Evolutionary conservation across 2,329 filamentous ascomycete genomes (phyloP).

Genomic region (Parasarocladium wereldwijsianum): DNA sequence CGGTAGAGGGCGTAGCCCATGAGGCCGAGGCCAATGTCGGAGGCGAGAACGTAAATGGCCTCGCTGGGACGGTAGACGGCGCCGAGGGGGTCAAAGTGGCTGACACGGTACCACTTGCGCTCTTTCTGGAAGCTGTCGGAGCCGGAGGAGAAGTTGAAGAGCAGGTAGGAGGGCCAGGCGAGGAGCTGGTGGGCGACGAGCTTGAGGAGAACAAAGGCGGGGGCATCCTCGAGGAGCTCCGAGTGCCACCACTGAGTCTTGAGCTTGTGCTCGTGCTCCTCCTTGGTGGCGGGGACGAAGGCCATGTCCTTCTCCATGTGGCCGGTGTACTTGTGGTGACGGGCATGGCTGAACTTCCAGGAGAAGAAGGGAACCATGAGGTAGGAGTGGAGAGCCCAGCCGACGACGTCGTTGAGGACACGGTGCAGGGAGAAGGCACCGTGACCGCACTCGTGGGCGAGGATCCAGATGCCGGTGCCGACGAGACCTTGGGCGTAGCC

Average conservation of each 20-base stretch:
- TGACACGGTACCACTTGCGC: conserved; percentile 26
- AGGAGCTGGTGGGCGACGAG: conserved; percentile 48
- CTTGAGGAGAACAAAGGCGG: conserved; percentile 26
- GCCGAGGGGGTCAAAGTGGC: conserved; percentile 48
- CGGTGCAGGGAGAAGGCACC: conserved; percentile 47
- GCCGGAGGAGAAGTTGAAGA: conserved; percentile 41
- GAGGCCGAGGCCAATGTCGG: conserved; percentile 43
- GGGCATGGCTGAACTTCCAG: conserved; percentile 56
- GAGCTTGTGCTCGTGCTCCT: conserved; percentile 15
- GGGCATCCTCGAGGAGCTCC: conserved; percentile 4
- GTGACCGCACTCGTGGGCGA: conserved; percentile 59
- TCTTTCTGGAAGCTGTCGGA: conserved; percentile 30
- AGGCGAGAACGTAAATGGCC: conserved; percentile 38
- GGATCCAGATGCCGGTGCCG: conserved; percentile 55
- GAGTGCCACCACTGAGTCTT: background rate
- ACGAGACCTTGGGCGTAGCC: conserved; percentile 50
- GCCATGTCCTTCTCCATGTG: conserved; percentile 55
- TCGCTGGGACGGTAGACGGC: conserved; percentile 46
- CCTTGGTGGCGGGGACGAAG: conserved; percentile 37
- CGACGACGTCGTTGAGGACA: conserved; percentile 43
- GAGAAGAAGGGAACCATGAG: conserved; percentile 58
- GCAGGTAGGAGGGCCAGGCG: conserved; percentile 49
- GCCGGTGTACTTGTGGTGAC: conserved; percentile 55
- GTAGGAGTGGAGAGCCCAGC: conserved; percentile 50
- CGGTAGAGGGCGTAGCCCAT: conserved; percentile 36